phyloP scores from a whole-genome alignment of 257 asterid genomes.

The Scutellaria minor region DNA sequence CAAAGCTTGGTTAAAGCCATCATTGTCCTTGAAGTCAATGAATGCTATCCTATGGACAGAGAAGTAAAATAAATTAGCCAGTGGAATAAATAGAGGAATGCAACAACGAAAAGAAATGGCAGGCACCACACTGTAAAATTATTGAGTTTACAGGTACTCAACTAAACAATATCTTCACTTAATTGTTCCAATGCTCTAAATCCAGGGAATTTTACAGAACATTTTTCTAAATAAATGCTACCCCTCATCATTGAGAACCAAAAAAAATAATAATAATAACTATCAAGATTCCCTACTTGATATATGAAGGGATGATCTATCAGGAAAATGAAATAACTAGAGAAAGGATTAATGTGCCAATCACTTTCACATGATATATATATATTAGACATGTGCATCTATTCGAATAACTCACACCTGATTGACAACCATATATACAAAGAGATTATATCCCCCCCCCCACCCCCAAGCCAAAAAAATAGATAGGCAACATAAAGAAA shows the following conservation, averaged over 20 bases:
- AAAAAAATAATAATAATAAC: neutral
- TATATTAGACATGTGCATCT: neutral
- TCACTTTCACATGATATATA: neutral
- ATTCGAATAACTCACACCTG: neutral
- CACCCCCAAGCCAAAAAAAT: neutral
- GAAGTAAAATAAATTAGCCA: conserved; percentile 7
- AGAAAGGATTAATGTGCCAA: neutral
- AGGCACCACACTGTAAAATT: neutral
- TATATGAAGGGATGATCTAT: neutral
- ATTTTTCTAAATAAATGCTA: neutral
- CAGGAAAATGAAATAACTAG: neutral
- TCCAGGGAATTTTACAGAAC: neutral
- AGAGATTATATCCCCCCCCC: neutral
- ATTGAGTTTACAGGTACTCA: neutral
- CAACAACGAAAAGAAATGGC: neutral
- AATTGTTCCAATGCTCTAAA: neutral
- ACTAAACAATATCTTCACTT: neutral
- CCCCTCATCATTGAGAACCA: neutral
- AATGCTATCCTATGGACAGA: conserved; percentile 65
- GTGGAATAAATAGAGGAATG: neutral
- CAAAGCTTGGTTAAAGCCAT: conserved; percentile 59
- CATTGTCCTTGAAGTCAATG: conserved; percentile 54
- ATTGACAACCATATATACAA: neutral
- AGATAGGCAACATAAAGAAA: neutral
- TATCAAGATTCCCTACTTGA: neutral